A percentile compares a stretch with the other conserved stretches of the same genome.
These are phyloP conservation scores for Tetracentron sinense DNA, from an alignment of 164 flowering plant genomes.

Conservation along the genomic window DNA sequence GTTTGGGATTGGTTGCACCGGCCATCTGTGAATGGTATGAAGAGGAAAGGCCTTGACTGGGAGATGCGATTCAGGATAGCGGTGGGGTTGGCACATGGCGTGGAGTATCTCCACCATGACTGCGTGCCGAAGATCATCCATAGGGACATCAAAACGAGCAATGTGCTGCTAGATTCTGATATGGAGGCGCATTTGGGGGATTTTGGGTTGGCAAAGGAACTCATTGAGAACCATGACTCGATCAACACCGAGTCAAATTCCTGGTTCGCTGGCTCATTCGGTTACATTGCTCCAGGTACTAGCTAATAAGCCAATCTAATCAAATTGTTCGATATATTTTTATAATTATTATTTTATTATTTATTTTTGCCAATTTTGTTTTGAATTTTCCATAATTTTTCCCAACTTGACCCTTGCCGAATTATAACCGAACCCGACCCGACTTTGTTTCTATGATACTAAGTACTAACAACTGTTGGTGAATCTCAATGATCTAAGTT, in stretches of 20 bases:
- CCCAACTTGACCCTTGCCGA: too few species aligned
- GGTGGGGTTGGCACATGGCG: slow-evolving; percentile 79
- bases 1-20: slow-evolving; percentile 93
- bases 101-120: slow-evolving; percentile 94
- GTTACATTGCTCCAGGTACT: slow-evolving; percentile 97
- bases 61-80: slow-evolving; percentile 69
- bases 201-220: slow-evolving; percentile 81
- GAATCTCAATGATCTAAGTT: too few species aligned
- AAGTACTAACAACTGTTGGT: too few species aligned
- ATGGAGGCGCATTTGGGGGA: slow-evolving; percentile 97
- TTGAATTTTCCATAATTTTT: too few species aligned
- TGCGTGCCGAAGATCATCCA: slow-evolving; percentile 86
- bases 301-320: too few species aligned
- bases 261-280: slow-evolving; percentile 93
- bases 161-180: slow-evolving; percentile 70
- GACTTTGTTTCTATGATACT: too few species aligned
- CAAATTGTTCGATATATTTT: too few species aligned
- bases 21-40: slow-evolving; percentile 34
- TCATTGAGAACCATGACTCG: slow-evolving; percentile 47
- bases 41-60: slow-evolving; percentile 60
- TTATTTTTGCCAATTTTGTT: too few species aligned
- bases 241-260: slow-evolving; percentile 50
- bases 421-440: too few species aligned
- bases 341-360: too few species aligned
- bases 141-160: slow-evolving; percentile 91